Conservation (phyloP, 495 filamentous ascomycete genomes). For the Penicillium cosmopolitanum region DNA sequence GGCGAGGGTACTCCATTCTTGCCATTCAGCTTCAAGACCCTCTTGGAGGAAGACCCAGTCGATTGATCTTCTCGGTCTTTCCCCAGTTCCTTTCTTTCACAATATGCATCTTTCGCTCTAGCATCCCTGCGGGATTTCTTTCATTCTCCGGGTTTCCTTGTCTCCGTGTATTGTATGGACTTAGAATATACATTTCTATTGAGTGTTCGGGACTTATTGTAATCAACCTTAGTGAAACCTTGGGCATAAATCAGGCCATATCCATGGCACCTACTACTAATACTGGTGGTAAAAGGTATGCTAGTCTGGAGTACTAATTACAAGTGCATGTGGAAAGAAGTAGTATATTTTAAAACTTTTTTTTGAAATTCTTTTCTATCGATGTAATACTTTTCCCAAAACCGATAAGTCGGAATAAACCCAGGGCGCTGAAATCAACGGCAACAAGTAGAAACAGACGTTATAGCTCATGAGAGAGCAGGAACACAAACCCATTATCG, state of each 20-base stretch:
- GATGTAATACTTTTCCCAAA: background rate
- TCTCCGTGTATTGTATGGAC: slow-evolving; percentile 23
- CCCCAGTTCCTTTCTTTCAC: slow-evolving; percentile 19
- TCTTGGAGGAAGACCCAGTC: slow-evolving; percentile 82
- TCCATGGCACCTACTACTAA: background rate
- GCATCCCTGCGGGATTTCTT: slow-evolving; percentile 22
- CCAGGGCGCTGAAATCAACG: slow-evolving; percentile 6
- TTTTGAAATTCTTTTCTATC: slow-evolving; percentile 13
- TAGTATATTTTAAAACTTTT: slow-evolving; percentile 20
- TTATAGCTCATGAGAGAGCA: slow-evolving; percentile 9
- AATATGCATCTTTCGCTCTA: slow-evolving; percentile 16
- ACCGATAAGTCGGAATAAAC: background rate
- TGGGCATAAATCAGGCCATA: background rate
- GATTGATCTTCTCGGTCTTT: slow-evolving; percentile 42
- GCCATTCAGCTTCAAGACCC: slow-evolving; percentile 86
- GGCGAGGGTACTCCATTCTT: slow-evolving; percentile 90
- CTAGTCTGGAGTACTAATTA: background rate
- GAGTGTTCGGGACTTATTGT: background rate
- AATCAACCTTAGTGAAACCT: background rate
- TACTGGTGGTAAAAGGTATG: background rate
- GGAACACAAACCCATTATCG: slow-evolving; percentile 8
- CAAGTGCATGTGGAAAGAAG: background rate
- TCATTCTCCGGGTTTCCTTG: slow-evolving; percentile 23
- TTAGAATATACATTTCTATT: slow-evolving; percentile 22
- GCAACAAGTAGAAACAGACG: slow-evolving; percentile 3